These are phyloP conservation scores for Ganoderma lingzhi DNA, from an alignment of 1,284 basidiomycete species.

Conservation along the genomic window DNA sequence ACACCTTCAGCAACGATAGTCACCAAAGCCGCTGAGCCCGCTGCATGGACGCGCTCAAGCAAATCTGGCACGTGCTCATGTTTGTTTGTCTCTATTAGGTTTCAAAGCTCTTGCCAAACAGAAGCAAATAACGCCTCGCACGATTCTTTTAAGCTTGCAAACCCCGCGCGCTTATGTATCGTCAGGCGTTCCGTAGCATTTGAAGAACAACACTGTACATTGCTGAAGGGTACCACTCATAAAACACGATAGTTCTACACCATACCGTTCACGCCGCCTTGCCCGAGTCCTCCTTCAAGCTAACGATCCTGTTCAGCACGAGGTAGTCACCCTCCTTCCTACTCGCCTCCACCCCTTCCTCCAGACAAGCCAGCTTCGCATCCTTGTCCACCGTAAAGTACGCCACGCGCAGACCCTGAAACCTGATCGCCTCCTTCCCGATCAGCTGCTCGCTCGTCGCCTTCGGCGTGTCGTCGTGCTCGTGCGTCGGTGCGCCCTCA, in stretches of 20 bases:
- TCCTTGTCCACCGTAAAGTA: slow-evolving; percentile 97
- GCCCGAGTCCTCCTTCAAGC: slow-evolving; percentile 95
- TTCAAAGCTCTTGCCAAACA: background rate
- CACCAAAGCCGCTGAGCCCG: background rate
- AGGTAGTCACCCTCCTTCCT: slow-evolving; percentile 77
- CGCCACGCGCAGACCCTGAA: slow-evolving; percentile 96
- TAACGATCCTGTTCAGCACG: slow-evolving; percentile 94
- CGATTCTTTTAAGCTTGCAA: background rate
- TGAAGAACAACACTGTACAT: background rate
- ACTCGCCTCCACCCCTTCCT: slow-evolving; percentile 57
- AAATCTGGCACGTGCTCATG: slow-evolving; percentile 1
- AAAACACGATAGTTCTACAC: background rate
- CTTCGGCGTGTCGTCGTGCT: slow-evolving; percentile 65
- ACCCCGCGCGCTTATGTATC: background rate
- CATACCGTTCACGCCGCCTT: slow-evolving; percentile 55
- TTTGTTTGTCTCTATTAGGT: background rate
- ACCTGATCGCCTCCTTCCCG: slow-evolving; percentile 93
- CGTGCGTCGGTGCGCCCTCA: slow-evolving; percentile 40
- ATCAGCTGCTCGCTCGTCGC: slow-evolving; percentile 85
- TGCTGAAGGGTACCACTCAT: background rate
- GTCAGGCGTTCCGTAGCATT: background rate
- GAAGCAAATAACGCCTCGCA: background rate
- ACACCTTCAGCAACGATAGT: background rate
- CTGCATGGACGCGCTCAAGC: slow-evolving; percentile 12
- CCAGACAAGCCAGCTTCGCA: slow-evolving; percentile 69